These are phyloP conservation scores for Zygosaccharomyces kombuchaensis DNA, from an alignment of 805 yeast species.

Conservation along the genomic window DNA sequence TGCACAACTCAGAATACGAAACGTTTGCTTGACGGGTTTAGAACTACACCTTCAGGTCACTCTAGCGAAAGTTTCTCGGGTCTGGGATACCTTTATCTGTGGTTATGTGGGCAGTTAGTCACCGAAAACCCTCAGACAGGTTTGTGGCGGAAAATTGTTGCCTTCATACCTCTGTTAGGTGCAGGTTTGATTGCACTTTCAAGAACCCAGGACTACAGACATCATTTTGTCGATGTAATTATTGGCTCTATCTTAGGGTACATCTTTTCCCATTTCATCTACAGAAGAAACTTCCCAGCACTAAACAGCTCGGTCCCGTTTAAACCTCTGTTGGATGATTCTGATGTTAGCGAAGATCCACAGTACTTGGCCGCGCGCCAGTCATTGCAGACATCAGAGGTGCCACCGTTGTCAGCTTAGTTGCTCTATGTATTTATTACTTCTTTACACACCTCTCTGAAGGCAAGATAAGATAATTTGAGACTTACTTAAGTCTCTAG, in stretches of 20 bases:
- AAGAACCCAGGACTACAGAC: constrained; percentile 89
- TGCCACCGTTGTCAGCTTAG: constrained; percentile 15
- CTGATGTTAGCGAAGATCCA: constrained; percentile 34
- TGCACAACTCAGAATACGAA: constrained; percentile 51
- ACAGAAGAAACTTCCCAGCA: constrained; percentile 41
- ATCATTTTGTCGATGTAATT: constrained; percentile 81
- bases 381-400: constrained; percentile 24
- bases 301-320: constrained; percentile 34
- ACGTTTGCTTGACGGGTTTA: constrained; percentile 60
- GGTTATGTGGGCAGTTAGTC: constrained; percentile 64
- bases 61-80: constrained; percentile 69
- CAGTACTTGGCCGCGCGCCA: background rate
- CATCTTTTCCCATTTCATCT: constrained; percentile 46
- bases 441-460: background rate
- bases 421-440: background rate
- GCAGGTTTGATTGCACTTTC: constrained; percentile 78
- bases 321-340: constrained; percentile 41
- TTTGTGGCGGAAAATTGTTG: constrained; percentile 56
- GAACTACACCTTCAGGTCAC: constrained; percentile 83
- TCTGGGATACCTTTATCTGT: constrained; percentile 55
- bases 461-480: no score
- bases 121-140: constrained; percentile 48
- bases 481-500: no score
- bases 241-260: constrained; percentile 69
- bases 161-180: constrained; percentile 54